Evolutionary conservation across 768 basidiomycete genomes (phyloP).

Genomic region (Sporobolomyces roseus): DNA sequence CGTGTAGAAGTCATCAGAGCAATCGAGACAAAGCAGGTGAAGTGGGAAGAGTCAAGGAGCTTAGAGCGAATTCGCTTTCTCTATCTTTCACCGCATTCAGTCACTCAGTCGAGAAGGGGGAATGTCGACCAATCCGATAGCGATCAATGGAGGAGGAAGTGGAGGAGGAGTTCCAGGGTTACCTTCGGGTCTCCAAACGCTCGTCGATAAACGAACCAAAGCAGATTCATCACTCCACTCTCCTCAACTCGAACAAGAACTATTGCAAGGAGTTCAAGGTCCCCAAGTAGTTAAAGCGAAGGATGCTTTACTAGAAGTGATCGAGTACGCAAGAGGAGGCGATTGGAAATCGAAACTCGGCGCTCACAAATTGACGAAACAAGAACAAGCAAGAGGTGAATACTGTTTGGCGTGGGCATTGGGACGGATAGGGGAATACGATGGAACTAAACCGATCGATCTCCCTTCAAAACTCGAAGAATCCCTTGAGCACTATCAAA

Average conservation of each 20-base stretch:
- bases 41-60: conserved; percentile 3
- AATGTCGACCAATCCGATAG: conserved; percentile 21
- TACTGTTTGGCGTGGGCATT: conserved; percentile 33
- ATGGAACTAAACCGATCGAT: conserved; percentile 5
- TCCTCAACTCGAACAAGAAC: conserved; percentile 16
- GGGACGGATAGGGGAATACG: conserved; percentile 31
- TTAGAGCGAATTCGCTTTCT: neutral
- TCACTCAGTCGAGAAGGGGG: too few relatives aligned
- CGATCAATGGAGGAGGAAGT: conserved; percentile 9
- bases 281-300: neutral
- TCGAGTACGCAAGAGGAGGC: neutral
- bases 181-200: neutral
- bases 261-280: neutral
- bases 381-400: conserved; percentile 21
- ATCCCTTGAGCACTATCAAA: conserved; percentile 3
- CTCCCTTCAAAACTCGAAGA: neutral
- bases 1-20: neutral
- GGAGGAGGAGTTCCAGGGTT: too few relatives aligned
- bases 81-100: neutral
- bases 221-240: conserved; percentile 26
- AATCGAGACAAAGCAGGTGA: neutral
- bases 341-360: neutral
- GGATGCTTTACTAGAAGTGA: conserved; percentile 9
- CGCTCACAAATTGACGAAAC: neutral
- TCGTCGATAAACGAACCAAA: neutral